A percentile compares a stretch with the other conserved stretches of the same genome.
Conservation (phyloP, 352 stramenopile genomes). For the Globisporangium nodosum region DNA sequence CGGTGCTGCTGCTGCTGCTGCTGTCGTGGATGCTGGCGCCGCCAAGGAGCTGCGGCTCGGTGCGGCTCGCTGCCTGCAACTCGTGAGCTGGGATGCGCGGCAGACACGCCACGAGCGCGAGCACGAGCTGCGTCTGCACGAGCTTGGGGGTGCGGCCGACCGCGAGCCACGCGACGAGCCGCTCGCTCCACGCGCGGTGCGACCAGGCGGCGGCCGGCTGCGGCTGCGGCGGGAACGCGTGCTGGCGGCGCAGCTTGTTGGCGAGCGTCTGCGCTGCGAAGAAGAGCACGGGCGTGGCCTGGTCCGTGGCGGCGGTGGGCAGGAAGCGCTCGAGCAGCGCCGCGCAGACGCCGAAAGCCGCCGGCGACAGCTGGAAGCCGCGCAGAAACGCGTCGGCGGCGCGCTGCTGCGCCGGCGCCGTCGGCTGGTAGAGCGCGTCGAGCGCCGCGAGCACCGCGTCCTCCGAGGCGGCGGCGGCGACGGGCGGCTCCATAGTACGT, state of each 20-base stretch:
- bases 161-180: slow-evolving; percentile 62
- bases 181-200: slow-evolving; percentile 34
- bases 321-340: slow-evolving; percentile 60
- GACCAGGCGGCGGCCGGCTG: slow-evolving; percentile 10
- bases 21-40: slow-evolving; percentile 1
- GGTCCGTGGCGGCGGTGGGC: slow-evolving; percentile 11
- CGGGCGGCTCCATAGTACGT: background rate
- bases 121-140: slow-evolving; percentile 66
- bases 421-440: slow-evolving; percentile 52
- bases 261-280: slow-evolving; percentile 79
- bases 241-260: slow-evolving; percentile 70
- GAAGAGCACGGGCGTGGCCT: slow-evolving; percentile 52
- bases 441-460: slow-evolving; percentile 40
- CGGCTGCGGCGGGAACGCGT: slow-evolving; percentile 22
- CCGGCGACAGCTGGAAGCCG: slow-evolving; percentile 73
- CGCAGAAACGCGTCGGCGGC: slow-evolving; percentile 71
- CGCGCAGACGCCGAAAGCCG: slow-evolving; percentile 66
- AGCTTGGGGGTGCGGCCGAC: slow-evolving; percentile 34
- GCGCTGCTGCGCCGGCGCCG: slow-evolving; percentile 46
- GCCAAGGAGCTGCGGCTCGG: slow-evolving; percentile 6
- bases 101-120: slow-evolving; percentile 60
- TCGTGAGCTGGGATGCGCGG: slow-evolving; percentile 39
- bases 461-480: slow-evolving; percentile 13
- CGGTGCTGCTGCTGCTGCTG: slow-evolving; percentile 1
- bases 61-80: slow-evolving; percentile 17